Percentiles rank a stretch among this genome's conserved stretches.
Evolutionary conservation across 495 filamentous ascomycete genomes (phyloP).

Genomic region (Aspergillus ellipticus): DNA sequence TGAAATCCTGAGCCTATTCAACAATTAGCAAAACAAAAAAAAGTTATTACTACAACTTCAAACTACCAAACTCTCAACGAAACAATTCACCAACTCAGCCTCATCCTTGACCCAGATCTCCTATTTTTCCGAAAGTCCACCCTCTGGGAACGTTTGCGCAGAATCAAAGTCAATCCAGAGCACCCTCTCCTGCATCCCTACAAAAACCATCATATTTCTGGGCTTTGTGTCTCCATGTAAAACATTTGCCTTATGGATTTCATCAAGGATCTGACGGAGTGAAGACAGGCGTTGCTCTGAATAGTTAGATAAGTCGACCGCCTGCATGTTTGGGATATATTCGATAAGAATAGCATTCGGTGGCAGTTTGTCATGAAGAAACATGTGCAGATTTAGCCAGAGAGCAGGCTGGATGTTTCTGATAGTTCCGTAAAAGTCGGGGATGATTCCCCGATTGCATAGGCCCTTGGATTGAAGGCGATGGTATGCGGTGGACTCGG

Average conservation of each 20-base stretch:
- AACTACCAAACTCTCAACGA: constrained; percentile 19
- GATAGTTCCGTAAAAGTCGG: constrained; percentile 25
- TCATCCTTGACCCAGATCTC: constrained; percentile 15
- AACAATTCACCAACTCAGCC: constrained; percentile 20
- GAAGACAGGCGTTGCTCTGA: constrained; percentile 6
- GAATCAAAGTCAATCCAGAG: constrained; percentile 29
- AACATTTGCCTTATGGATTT: constrained; percentile 19
- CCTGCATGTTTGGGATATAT: constrained; percentile 21
- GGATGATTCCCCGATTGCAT: constrained; percentile 18
- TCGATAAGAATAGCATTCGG: constrained; percentile 26
- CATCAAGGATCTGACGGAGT: constrained; percentile 20
- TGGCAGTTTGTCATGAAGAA: constrained; percentile 18
- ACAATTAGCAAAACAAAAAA: constrained; percentile 11
- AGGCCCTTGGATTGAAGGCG: constrained; percentile 22
- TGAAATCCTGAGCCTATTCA: constrained; percentile 14
- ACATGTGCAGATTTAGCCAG: constrained; percentile 20
- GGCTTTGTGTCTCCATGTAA: constrained; percentile 22
- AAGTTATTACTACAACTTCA: neutral
- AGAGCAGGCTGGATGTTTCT: constrained; percentile 15
- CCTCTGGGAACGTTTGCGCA: constrained; percentile 19
- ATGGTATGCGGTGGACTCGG: constrained; percentile 20
- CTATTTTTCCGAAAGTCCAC: constrained; percentile 8
- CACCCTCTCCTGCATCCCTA: constrained; percentile 10
- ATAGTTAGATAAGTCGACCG: constrained; percentile 20
- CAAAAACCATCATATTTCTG: constrained; percentile 21